Evolutionary conservation across 2,329 filamentous ascomycete genomes (phyloP), one percentile per base, ranked within the genome.

Genomic region (Penicillium thymicola): DNA sequence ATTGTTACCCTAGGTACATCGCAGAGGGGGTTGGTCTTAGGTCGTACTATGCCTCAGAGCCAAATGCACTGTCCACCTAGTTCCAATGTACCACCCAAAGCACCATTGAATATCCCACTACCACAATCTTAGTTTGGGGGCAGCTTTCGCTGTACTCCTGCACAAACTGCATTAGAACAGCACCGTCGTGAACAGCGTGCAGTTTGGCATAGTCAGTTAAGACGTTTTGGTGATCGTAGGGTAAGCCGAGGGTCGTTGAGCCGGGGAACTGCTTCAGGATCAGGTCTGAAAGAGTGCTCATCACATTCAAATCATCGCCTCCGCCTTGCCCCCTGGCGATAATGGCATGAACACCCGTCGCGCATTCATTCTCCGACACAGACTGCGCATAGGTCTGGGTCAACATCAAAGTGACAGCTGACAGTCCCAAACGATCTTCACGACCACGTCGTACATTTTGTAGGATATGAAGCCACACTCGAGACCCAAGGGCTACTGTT

Each of bases 31-130:
- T 43, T 43, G 41, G 14, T 7, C 14, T 1, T 14, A 44, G n/a
- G 25, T 28, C 7, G 41, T 7, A 18, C 25, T 18, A 27, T 43
- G 41, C 27, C 25, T n/a, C 14, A 25, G 21, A 23, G 4, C 40
- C 25, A 16, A 42, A n/a, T 16, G 23, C 7, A 25, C 23, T 25
- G 21, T 42, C 14, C 21, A 42, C 16, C 25, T 28, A 18, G 23
- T 43, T 18, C 9, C 14, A 43, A 16, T 7, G 18, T 45, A 21
- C 18, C n/a, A 45, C 43, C 27, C 28, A 13, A n/a, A 42, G 42
- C 60, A 65, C 61, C 53, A 67, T 50, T 6, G 64, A 67, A 56
- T 66, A 66, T 23, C 65, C 65, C 34, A 62, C 45, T 13, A 66
- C 38, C 28, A 63, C 60, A 18, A 67, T 64, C 32, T 63, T 67